Base-by-base conservation (phyloP, 1,139 yeast species). In the Spathaspora sp. region DNA sequence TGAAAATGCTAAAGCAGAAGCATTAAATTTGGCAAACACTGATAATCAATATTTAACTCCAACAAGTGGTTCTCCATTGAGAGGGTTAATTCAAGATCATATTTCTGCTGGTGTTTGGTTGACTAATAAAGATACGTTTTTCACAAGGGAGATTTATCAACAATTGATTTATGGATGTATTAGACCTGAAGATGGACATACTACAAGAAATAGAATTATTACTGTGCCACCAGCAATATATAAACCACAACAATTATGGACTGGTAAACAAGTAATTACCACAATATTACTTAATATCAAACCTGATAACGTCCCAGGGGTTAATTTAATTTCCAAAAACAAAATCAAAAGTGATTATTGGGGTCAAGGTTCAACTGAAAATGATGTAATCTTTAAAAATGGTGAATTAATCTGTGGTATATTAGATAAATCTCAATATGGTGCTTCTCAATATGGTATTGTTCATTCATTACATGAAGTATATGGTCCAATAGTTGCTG, bases 21-120 rank as follows among this genome's bases (percentile, higher is more conserved):
- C 99, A 3, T 76, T 89, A 60, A 81, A 89, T 64, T 79, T 95
- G 63, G 99, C 99, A 42, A 90, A 93, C 65, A 93, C 99, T 9
- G 97, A 95, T 68, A 88, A 95, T 51, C 99, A 93, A 72, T 95
- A 95, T 65, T 78, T 95, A 63, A 93, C 99, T 10, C 99, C 99
- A 45, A 95, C 99, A 15, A 89, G 97, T 7, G 99, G 99, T 66
- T 78, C 95, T 51, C 99, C 99, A 34, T 85, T 95, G 55, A 88
- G 99, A 81, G 99, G 99, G 70, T 80, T 95, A 66, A 95, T 95
- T 70, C 99, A 95, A 76, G 99, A 95, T 74, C 99, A 95, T 64
- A 90, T 95, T 68, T 87, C 96, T 59, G 98, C 98, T 7, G 99
- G 99, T 74, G 97, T 95, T 43, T 91, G 98, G 97, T 78, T 95